A percentile compares a stretch with the other conserved stretches of the same genome.
phyloP scores from a whole-genome alignment of 345 rosid genomes.

The Mercurialis annua region DNA sequence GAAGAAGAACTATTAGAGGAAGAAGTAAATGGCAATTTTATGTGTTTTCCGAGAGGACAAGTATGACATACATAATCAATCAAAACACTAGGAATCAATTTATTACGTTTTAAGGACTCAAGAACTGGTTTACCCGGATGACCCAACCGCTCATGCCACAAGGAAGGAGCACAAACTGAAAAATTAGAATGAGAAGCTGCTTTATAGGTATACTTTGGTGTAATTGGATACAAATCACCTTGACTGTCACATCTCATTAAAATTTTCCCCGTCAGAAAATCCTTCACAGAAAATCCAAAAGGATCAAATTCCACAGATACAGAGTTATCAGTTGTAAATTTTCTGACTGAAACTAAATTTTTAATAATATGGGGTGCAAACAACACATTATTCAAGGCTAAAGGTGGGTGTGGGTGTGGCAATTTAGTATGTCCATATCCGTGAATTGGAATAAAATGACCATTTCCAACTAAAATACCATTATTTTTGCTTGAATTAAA shows the following conservation, averaged over 20 bases:
- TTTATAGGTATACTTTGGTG: too few relatives aligned
- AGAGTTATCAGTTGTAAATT: neutral
- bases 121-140: neutral
- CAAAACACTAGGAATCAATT: neutral
- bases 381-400: neutral
- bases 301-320: neutral
- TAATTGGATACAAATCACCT: neutral
- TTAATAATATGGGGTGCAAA: neutral
- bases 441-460: neutral
- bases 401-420: neutral
- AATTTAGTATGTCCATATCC: neutral
- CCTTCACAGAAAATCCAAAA: slow-evolving; percentile 1
- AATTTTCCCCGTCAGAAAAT: neutral
- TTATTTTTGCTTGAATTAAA: neutral
- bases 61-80: neutral
- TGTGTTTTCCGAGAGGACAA: neutral
- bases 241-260: too few relatives aligned
- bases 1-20: neutral
- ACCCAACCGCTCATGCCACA: neutral
- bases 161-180: neutral
- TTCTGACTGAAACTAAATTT: neutral
- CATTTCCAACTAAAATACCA: neutral
- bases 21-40: neutral
- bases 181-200: neutral
- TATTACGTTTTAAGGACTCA: neutral